A percentile compares a stretch with the other conserved stretches of the same genome.
These are phyloP conservation scores for Macrocybe gigantea DNA, from an alignment of 768 basidiomycete species.

Conservation along the genomic window DNA sequence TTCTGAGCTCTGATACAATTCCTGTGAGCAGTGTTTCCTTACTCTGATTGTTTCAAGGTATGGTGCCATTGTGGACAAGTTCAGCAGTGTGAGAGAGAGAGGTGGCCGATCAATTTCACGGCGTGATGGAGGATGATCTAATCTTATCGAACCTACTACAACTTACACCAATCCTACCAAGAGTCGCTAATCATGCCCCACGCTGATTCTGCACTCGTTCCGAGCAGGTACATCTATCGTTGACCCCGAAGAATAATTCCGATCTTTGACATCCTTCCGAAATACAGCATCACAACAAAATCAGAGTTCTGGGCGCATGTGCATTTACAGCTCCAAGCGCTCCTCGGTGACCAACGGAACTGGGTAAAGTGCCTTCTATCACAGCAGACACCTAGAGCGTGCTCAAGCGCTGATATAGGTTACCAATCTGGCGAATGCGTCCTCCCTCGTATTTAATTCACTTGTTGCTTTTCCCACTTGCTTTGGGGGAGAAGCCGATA, in stretches of 20 bases:
- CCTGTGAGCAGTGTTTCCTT: slow-evolving; percentile 6
- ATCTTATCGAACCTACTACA: slow-evolving; percentile 21
- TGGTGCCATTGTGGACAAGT: slow-evolving; percentile 49
- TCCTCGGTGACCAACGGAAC: slow-evolving; percentile 64
- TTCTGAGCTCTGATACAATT: slow-evolving; percentile 1
- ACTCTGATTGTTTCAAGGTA: slow-evolving; percentile 71
- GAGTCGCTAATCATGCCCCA: slow-evolving; percentile 58
- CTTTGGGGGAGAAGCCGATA: slow-evolving; percentile 56
- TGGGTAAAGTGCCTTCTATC: slow-evolving; percentile 53
- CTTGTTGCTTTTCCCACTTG: slow-evolving; percentile 59
- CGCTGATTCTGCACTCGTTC: slow-evolving; percentile 74
- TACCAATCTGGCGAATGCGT: slow-evolving; percentile 82
- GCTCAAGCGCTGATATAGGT: slow-evolving; percentile 39
- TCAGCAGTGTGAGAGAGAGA: not conserved
- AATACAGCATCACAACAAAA: slow-evolving; percentile 58
- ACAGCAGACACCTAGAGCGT: not conserved
- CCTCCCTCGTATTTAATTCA: slow-evolving; percentile 75
- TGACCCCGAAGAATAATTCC: not conserved
- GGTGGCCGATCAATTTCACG: not conserved
- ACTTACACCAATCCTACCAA: slow-evolving; percentile 8
- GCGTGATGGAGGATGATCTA: slow-evolving; percentile 10
- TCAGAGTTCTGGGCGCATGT: slow-evolving; percentile 79
- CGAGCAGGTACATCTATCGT: slow-evolving; percentile 31
- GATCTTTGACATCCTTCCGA: not conserved
- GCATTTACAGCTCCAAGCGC: slow-evolving; percentile 47